phyloP scores from a whole-genome alignment of 2,329 filamentous ascomycete species.

The Colletotrichum simmondsii region DNA sequence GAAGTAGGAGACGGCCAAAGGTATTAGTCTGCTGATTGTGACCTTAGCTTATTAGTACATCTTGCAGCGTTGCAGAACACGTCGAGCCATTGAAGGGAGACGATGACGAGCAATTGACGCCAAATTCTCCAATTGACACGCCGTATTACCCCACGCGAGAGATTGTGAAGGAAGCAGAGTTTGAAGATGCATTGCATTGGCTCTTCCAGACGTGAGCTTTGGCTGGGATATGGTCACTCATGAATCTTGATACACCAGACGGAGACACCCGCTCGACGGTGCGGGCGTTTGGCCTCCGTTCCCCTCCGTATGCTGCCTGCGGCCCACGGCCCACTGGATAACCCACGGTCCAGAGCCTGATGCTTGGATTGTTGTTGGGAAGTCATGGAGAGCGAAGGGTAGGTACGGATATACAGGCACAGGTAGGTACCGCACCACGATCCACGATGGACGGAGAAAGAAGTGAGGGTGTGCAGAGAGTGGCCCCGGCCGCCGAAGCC shows the following conservation, averaged over 20 bases:
- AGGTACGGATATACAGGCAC: too few species aligned
- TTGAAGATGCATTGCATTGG: constrained; percentile 17
- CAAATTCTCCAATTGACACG: not conserved
- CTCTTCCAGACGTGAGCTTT: constrained; percentile 25
- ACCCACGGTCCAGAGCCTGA: not conserved
- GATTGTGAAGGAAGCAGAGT: not conserved
- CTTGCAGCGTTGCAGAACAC: not conserved
- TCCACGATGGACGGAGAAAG: not conserved
- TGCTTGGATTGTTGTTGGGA: not conserved
- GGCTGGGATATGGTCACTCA: constrained; percentile 9
- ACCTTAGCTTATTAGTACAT: not conserved
- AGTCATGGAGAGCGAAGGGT: not conserved
- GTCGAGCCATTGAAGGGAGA: constrained; percentile 1
- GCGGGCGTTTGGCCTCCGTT: constrained; percentile 6
- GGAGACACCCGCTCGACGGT: not conserved
- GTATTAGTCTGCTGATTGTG: not conserved
- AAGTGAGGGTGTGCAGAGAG: constrained; percentile 6
- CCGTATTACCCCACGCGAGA: not conserved
- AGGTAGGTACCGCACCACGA: not conserved
- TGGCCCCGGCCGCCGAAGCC: constrained; percentile 17
- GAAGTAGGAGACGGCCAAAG: constrained; percentile 12
- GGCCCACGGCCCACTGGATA: not conserved
- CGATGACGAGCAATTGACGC: constrained; percentile 2
- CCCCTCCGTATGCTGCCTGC: not conserved
- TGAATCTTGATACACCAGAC: not conserved